phyloP scores from a whole-genome alignment of 148 eudicot species.

The Bassia scoparia region DNA sequence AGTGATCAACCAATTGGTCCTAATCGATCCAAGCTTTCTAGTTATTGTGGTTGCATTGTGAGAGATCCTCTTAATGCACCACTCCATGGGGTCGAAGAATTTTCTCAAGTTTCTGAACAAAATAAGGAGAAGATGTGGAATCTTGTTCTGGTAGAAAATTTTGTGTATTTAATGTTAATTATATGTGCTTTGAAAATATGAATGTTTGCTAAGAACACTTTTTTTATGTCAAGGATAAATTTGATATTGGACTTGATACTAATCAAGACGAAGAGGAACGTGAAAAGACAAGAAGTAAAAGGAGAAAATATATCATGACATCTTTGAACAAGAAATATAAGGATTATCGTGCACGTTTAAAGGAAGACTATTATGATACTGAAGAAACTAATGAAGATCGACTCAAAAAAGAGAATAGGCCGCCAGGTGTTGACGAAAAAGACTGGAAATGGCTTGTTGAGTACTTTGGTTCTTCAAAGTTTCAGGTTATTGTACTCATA shows the following conservation, averaged over 20 bases:
- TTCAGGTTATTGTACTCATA: background rate
- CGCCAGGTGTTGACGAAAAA: background rate
- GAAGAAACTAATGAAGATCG: background rate
- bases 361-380: background rate
- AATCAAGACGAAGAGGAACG: background rate
- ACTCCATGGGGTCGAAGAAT: background rate
- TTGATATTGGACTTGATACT: background rate
- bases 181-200: too few relatives aligned
- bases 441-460: background rate
- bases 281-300: background rate
- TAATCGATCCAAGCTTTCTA: background rate
- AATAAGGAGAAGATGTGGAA: constrained; percentile 1
- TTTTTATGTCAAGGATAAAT: background rate
- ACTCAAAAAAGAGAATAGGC: background rate
- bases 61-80: background rate
- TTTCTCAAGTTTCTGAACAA: background rate
- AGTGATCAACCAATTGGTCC: background rate
- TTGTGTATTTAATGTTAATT: background rate
- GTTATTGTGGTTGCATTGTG: background rate
- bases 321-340: constrained; percentile 2
- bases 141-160: background rate
- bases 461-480: background rate
- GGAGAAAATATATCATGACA: background rate
- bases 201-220: background rate
- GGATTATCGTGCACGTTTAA: background rate